Evolutionary conservation across 75 land plant genomes (phyloP), one percentile per base, ranked within the genome.

Genomic region (Larix kaempferi): DNA sequence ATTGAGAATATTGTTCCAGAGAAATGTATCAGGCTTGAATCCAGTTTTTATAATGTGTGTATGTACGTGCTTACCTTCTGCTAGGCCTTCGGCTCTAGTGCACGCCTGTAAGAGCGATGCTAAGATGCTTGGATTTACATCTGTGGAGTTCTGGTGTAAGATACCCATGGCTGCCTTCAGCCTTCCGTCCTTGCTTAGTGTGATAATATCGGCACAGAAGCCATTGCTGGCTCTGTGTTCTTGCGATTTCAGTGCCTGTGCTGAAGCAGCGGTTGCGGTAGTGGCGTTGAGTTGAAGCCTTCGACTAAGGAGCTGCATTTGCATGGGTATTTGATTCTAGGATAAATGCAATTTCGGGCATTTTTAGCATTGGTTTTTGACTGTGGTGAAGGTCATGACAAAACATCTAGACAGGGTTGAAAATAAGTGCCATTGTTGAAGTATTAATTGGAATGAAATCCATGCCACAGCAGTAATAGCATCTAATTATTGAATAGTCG

Each of bases 1-100:
- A 55, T 80, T 87, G 23, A 93, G 77, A 69, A 93, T 78, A 33
- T 93, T 82, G 54, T 91, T 93, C 64, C 79, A 61, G 17, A 92
- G 84, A 37, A 84, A 52, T 26, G 81, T 72, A 74, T 90, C 84
- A 16, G 81, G 74, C 16, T 59, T 59, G 26, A 39, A 59, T 14
- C 62, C 77, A 57, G 78, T 79, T 37, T 76, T 55, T 16, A 82
- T 21, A 7, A 84, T 63, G 22, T 88, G 92, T 33, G 64, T 41
- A 75, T 92, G 94, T 29, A 92, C 57, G 16, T 76, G 78, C 33
- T 78, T 80, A 6, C 84, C 90, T n/a, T 80, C 63, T 63, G 82
- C 74, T 58, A 88, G 64, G 56, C 26, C 19, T 74, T 59, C 35
- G 19, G 27, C 27, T 19, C 23, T 26, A 3, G 33, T 39, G 17